Base-by-base conservation (phyloP, 495 filamentous ascomycete species). In the Xylaria scruposa region DNA sequence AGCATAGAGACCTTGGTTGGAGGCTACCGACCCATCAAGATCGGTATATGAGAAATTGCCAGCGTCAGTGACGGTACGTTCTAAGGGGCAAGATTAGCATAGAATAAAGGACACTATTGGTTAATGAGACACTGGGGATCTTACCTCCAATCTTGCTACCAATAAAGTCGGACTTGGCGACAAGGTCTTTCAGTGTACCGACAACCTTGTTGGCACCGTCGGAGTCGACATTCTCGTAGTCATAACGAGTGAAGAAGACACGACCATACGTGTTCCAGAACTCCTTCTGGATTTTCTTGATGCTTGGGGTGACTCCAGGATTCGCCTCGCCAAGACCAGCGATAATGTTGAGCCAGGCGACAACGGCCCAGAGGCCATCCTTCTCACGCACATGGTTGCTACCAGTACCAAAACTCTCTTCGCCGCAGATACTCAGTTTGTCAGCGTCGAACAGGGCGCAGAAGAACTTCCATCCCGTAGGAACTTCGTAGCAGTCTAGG, bases 381-480 rank as follows among this genome's bases (percentile, higher is more conserved):
- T 99, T 99, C 89, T 99, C 96, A 68, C 96, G 92, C 80, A 99
- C 97, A 82, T 99, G 96, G 85, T 99, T 97, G 87, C 92, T 95
- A n/a, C 96, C 96, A 2, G 96, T 99, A 49, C 96, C 96, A 80
- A 99, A 99, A 65, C 92, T 95, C 87, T 99, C 96, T 81, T 99
- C 96, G 53, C 96, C 96, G 80, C 96, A 99, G 81, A 99, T 99
- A 75, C 95, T 97, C 81, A 99, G 92, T 88, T 97, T 97, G 82
- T 98, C 86, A 72, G 94, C 92, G 78, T 99, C 96, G 78, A 99
- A 98, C 67, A 99, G 87, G 77, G 94, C 96, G 81, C 96, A 99
- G 90, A 99, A 99, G 88, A 99, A 99, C 83, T 99, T 99, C 96
- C 96, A 99, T 70, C 96, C 96, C 0, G 96, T 99, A 13, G 96